These are phyloP conservation scores for Ajuga chamaepitys DNA, from an alignment of 257 asterid genomes.

Conservation along the genomic window DNA sequence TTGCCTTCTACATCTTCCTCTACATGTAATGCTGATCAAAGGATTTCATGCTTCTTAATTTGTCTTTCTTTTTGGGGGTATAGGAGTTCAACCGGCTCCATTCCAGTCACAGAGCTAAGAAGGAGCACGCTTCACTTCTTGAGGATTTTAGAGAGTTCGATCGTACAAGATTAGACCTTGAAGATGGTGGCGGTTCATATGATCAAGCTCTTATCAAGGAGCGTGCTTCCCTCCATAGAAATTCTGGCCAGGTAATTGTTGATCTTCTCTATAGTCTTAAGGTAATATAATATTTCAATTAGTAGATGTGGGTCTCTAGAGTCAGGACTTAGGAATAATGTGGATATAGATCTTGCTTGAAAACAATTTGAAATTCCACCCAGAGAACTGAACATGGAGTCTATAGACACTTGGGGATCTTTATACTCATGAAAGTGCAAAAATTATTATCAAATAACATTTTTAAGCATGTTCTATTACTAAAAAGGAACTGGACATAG, in stretches of 20 bases:
- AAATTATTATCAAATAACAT: neutral
- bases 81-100: constrained; percentile 88
- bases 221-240: constrained; percentile 74
- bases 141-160: constrained; percentile 98
- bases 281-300: constrained; percentile 2
- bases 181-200: constrained; percentile 83
- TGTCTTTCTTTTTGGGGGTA: constrained; percentile 13
- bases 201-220: constrained; percentile 83
- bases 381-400: constrained; percentile 8
- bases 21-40: constrained; percentile 12
- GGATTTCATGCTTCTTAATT: constrained; percentile 12
- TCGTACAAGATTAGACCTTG: constrained; percentile 83
- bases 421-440: neutral
- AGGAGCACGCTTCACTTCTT: constrained; percentile 92
- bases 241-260: constrained; percentile 68
- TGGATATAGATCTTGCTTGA: constrained; percentile 6
- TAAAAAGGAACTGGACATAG: constrained; percentile 1
- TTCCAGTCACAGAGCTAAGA: constrained; percentile 86
- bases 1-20: neutral
- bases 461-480: neutral
- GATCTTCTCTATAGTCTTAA: neutral
- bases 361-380: constrained; percentile 5
- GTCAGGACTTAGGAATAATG: neutral
- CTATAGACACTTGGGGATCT: neutral
- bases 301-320: neutral